Base-by-base conservation (phyloP, 2,329 filamentous ascomycete genomes). In the Pyrenophora teres region DNA sequence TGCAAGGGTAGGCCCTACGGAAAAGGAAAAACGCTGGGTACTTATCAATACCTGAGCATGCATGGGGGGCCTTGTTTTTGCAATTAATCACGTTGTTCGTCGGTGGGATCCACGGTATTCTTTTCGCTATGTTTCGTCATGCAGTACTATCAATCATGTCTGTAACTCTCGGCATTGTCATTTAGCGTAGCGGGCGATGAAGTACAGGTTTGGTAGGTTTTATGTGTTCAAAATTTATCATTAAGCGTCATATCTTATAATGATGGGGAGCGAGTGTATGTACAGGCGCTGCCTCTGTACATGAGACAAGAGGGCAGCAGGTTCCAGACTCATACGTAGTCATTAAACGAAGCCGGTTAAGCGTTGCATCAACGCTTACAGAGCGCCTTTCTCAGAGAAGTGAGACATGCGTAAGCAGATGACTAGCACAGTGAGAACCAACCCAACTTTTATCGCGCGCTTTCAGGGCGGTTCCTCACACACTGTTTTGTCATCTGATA, bases 1-100 rank as follows among this genome's bases (percentile, higher is more conserved):
- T 8, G 80, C 81, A 37, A 81, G 87, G 35, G 80, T 85, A 46
- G 86, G 81, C 54, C 80, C 79, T 64, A 87, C 80, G 58, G 82
- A 78, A 73, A 82, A 74, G 59, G 86, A 87, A 58, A 88, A 88
- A 77, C 81, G 80, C 62, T 89, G 87, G 86, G 80, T 68, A 35
- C 51, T 74, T 48, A 62, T 67, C 54, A 65, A 56, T 44, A 43
- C 46, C 6, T 67, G 49, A 64, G 16, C n/a, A 18, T 4, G 5
- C 3, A 21, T 15, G 15, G 15, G 15, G 15, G 15, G 15, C 4
- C 32, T 33, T 4, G 32, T 6, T 21, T 27, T 9, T 16, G 6
- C 10, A 35, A 23, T 39, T 19, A 18, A 33, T 7, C 16, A 10
- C 16, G 16, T 6, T 48, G 21, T 45, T 33, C 2, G 8, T 40